phyloP scores from a whole-genome alignment of 2,329 filamentous ascomycete species.

The Penicillium polonicum region DNA sequence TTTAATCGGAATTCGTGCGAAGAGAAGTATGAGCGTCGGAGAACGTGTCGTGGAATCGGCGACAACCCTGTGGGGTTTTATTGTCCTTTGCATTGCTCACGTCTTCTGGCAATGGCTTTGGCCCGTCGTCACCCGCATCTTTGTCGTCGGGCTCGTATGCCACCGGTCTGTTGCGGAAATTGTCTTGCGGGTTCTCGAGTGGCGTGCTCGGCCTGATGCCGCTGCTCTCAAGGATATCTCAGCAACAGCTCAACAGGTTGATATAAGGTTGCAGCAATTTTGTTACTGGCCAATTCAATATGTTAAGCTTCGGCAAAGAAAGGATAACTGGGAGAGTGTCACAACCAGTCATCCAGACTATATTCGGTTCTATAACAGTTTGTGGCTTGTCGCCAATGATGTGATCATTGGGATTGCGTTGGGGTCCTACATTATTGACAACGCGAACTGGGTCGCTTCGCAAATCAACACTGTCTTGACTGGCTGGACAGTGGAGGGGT shows the following conservation, averaged over 20 bases:
- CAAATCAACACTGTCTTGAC: conserved; percentile 74
- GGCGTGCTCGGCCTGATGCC: conserved; percentile 72
- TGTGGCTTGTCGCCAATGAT: conserved; percentile 98
- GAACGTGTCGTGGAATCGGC: conserved; percentile 94
- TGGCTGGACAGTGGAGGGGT: conserved; percentile 81
- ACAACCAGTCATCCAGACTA: conserved; percentile 96
- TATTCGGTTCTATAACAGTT: conserved; percentile 96
- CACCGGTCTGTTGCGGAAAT: conserved; percentile 80
- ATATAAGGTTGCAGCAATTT: conserved; percentile 95
- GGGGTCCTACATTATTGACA: conserved; percentile 96
- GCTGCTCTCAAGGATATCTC: conserved; percentile 93
- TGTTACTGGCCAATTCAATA: conserved; percentile 99
- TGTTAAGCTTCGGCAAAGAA: conserved; percentile 80
- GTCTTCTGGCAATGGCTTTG: conserved; percentile 73
- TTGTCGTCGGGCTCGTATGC: conserved; percentile 74
- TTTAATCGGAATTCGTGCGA: conserved; percentile 76
- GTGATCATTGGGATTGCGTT: conserved; percentile 97
- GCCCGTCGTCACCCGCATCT: conserved; percentile 69
- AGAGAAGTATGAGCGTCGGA: conserved; percentile 85
- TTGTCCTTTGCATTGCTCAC: conserved; percentile 67
- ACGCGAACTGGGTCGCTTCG: conserved; percentile 77
- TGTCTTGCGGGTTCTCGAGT: conserved; percentile 77
- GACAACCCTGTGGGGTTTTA: conserved; percentile 75
- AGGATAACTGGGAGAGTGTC: conserved; percentile 91
- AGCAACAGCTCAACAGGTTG: conserved; percentile 93